Evolutionary conservation across 768 basidiomycete genomes (phyloP), one percentile per base, ranked within the genome.

Genomic region (Suillus subalutaceus): DNA sequence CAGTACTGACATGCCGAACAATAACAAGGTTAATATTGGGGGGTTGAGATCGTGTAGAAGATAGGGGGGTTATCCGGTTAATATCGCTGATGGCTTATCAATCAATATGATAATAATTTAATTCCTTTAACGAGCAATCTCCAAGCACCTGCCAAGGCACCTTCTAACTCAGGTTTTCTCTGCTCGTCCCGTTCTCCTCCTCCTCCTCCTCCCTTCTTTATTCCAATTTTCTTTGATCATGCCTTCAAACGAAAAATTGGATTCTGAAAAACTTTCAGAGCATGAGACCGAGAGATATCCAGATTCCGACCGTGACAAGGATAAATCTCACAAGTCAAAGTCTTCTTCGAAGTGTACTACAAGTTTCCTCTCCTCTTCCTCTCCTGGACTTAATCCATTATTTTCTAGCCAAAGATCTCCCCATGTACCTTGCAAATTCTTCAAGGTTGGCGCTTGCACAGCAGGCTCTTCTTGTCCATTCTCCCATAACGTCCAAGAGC

Each of bases 351-450:
- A 79, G 71, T 70, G 79, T 79, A 40, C 63, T 57, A 52, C 3
- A 2, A 16, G 61, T 70, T 63, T 65, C 63, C 60, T 69, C 44
- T 52, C 50, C 23, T 43, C 60, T 63, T 68, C 66, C 63, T 38
- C 41, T 59, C 35, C 30, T 16, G 35, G 2, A 43, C 18, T n/a
- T 43, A 61, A 56, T 55, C 0, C 18, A 59, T 61, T 57, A 7
- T 59, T 13, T 26, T n/a, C 43, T 75, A 90, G 90, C 89, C 60
- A 94, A 94, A 77, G 93, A 95, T 76, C 85, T 98, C 64, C 93
- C 3, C 96, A 97, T 83, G 97, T 99, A 16, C 96, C 96, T 2
- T 99, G 97, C 83, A 93, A 97, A 81, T 98, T 98, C 86, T 97
- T 89, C 88, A 93, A 92, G 74, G 91, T 93, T 69, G 94, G 96